Evolutionary conservation across 805 yeast species (phyloP), one percentile per base, ranked within the genome.

Genomic region (Ogataea ramenticola): DNA sequence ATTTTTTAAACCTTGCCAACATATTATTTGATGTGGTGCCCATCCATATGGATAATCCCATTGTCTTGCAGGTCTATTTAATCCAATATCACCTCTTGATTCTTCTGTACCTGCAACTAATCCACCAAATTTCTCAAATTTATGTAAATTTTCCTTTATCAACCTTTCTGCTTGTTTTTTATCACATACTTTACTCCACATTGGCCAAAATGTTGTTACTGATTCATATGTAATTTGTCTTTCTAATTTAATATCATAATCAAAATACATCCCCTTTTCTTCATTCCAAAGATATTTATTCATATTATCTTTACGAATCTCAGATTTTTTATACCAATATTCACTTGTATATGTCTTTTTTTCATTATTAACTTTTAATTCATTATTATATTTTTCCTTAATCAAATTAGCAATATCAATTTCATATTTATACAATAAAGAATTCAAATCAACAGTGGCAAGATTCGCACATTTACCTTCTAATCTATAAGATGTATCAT

Each of bases 1-100:
- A 43, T 80, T 75, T 26, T 61, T 54, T 30, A 91, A 70, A 0
- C 97, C 98, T 38, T 75, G 76, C 99, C 99, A 91, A 1, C 96
- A 91, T 43, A 91, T 62, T 16, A 91, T 86, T 64, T 91, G 99
- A 60, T 93, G 98, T 3, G 99, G 98, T 0, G 98, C 96, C 99
- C 99, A 91, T 1, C 98, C 98, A 57, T 69, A 87, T 2, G 99
- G 99, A 62, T 83, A 93, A 62, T 91, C 99, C 99, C 99, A 91
- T 65, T 91, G 99, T 61, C 98, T 72, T 12, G 83, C 78, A n/a
- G 95, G 96, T 55, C 88, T 70, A 36, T 76, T 71, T 16, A 85
- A 63, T 1, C 82, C 77, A 32, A 86, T 66, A 22, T 72, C 77
- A 34, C 96, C 95, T 51, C 96, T 68, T 2, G 90, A 80, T 50